phyloP scores from a whole-genome alignment of 768 basidiomycete species.

The Ramaria sp. region DNA sequence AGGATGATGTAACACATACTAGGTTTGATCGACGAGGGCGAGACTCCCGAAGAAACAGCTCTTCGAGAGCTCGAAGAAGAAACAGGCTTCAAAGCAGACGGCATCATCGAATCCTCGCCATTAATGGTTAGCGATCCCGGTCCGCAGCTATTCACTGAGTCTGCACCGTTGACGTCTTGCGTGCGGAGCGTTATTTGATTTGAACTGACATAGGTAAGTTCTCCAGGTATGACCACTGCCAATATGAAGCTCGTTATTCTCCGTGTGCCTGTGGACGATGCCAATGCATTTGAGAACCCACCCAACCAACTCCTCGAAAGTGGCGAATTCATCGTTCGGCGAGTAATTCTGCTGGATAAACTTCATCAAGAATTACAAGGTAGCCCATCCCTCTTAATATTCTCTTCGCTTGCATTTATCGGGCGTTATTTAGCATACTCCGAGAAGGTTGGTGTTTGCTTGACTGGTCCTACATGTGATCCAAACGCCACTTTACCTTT shows the following conservation, averaged over 20 bases:
- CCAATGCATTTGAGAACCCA: conserved; percentile 35
- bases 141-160: conserved; percentile 19
- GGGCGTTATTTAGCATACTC: conserved; percentile 17
- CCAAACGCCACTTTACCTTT: conserved; percentile 12
- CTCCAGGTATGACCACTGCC: conserved; percentile 81
- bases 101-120: conserved; percentile 52
- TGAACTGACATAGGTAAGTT: conserved; percentile 7
- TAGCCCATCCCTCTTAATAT: conserved; percentile 23
- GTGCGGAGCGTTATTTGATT: not conserved
- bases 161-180: not conserved
- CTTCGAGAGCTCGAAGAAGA: conserved; percentile 89
- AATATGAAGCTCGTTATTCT: conserved; percentile 82
- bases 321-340: conserved; percentile 77
- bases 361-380: conserved; percentile 57
- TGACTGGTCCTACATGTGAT: not conserved
- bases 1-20: conserved; percentile 10
- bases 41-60: conserved; percentile 71
- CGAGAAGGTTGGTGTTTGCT: not conserved
- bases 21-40: conserved; percentile 81
- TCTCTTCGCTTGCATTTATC: not conserved
- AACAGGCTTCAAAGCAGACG: conserved; percentile 70
- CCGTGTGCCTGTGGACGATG: conserved; percentile 31
- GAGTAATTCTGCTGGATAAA: conserved; percentile 56
- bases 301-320: conserved; percentile 69
- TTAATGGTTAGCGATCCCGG: conserved; percentile 64